Evolutionary conservation across 176 grass and related monocot species (phyloP), one percentile per base, ranked within the genome.

Genomic region (Triticum monococcum): DNA sequence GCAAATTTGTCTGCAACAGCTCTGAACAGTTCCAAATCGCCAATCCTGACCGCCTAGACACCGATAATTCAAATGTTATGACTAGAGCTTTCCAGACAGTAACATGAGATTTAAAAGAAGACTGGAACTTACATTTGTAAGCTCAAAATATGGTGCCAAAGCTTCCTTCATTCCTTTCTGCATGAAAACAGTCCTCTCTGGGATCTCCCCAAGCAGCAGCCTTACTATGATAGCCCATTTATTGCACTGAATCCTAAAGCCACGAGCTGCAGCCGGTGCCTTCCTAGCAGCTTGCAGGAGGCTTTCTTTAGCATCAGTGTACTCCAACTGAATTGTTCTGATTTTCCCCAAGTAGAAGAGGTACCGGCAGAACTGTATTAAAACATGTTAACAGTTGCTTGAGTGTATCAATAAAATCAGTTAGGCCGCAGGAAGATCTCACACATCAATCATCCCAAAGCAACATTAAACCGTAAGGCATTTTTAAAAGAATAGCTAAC

Each of bases 221-320:
- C 91, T 86, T 18, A 98, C 91, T 81, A 95, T 85, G 28, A 98
- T 81, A 75, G 91, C 93, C 93, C 96, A 95, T 79, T 95, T 95
- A 82, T 95, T 94, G 86, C 91, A 92, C 46, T 95, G 88, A 57
- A 95, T 91, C 33, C 86, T 86, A 74, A 95, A 98, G 11, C 93
- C 93, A 68, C 71, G 81, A 65, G 96, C 96, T 14, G 91, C 84
- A 2, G 79, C 83, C 8, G 93, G 91, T 75, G 93, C 91, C 65
- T 95, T 98, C 54, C 92, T 36, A 71, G 96, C 93, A 92, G 91
- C 91, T 92, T 98, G 96, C 81, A 98, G 59, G 22, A 95, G 86
- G 84, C 93, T 98, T 86, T 94, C 90, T 83, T 95, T 95, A 61
- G 96, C 96, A 92, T 94, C 96, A 9, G 96, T 92, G 33, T 96